Evolutionary conservation across 2,329 filamentous ascomycete genomes (phyloP).

Genomic region (Phialemoniopsis sp.): DNA sequence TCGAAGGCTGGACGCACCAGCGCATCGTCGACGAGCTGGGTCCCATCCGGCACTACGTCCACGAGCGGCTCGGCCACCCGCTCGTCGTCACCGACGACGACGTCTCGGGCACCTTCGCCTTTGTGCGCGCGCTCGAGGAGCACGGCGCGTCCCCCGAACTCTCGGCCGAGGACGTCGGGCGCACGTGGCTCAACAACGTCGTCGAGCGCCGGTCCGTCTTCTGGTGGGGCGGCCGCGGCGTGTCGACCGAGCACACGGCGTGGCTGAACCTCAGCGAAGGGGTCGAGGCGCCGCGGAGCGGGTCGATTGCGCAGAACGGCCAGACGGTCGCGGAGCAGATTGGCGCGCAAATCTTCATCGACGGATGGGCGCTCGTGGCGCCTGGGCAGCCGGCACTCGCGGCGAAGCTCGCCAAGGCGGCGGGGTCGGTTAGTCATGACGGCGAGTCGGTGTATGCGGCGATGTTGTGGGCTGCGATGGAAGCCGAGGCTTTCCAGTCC

Average conservation of each 20-base stretch:
- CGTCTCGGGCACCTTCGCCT: slow-evolving; percentile 22
- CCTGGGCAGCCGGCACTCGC: slow-evolving; percentile 20
- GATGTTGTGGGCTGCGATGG: slow-evolving; percentile 26
- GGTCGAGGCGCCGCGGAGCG: slow-evolving; percentile 21
- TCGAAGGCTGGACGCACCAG: slow-evolving; percentile 25
- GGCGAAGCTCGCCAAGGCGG: slow-evolving; percentile 18
- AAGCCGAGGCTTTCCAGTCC: slow-evolving; percentile 23
- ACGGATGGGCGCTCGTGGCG: slow-evolving; percentile 22
- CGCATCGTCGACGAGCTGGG: slow-evolving; percentile 19
- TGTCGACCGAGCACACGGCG: slow-evolving; percentile 26
- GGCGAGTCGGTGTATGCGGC: slow-evolving; percentile 26
- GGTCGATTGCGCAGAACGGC: slow-evolving; percentile 16
- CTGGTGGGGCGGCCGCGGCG: slow-evolving; percentile 27
- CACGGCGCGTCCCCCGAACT: slow-evolving; percentile 9
- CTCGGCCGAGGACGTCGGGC: slow-evolving; percentile 10
- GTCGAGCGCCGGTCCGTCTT: slow-evolving; percentile 20
- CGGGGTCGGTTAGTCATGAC: slow-evolving; percentile 26
- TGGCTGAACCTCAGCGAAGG: slow-evolving; percentile 27
- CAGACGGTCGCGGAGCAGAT: slow-evolving; percentile 22
- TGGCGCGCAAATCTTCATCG: slow-evolving; percentile 27
- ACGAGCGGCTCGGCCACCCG: slow-evolving; percentile 14
- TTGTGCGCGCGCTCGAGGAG: slow-evolving; percentile 22
- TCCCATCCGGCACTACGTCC: slow-evolving; percentile 20
- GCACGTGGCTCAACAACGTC: slow-evolving; percentile 20
- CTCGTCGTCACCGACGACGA: slow-evolving; percentile 22